These are phyloP conservation scores for Colletotrichum australisinense DNA, from an alignment of 2,329 filamentous ascomycete genomes.

Conservation along the genomic window DNA sequence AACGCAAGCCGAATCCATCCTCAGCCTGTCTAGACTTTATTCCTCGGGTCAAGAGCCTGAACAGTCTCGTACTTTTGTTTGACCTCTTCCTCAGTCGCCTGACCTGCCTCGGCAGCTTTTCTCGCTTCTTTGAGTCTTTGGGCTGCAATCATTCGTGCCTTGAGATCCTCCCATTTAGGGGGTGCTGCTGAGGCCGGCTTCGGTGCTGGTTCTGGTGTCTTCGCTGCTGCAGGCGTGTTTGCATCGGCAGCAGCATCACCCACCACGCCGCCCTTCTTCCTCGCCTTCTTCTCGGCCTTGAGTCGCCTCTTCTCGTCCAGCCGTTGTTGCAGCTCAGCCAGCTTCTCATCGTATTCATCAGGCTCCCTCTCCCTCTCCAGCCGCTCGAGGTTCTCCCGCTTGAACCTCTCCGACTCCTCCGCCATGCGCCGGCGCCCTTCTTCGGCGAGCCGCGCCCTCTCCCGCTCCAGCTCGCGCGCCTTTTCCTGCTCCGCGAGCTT, in stretches of 20 bases:
- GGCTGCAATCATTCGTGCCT: conserved; percentile 40
- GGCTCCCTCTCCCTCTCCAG: conserved; percentile 46
- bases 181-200: not conserved
- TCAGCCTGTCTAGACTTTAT: not conserved
- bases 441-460: conserved; percentile 50
- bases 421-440: conserved; percentile 47
- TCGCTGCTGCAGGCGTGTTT: not conserved
- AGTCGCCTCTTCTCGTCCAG: conserved; percentile 51
- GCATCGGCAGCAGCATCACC: not conserved
- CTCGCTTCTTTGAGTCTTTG: conserved; percentile 64
- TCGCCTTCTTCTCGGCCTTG: conserved; percentile 50
- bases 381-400: conserved; percentile 46
- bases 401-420: conserved; percentile 53
- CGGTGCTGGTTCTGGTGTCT: not conserved
- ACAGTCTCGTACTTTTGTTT: conserved; percentile 36
- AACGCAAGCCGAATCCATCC: not conserved
- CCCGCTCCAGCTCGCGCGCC: conserved; percentile 49
- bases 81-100: conserved; percentile 56
- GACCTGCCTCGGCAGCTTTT: conserved; percentile 60
- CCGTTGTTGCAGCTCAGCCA: conserved; percentile 36
- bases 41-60: conserved; percentile 6
- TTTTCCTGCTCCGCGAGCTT: conserved; percentile 59
- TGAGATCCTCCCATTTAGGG: conserved; percentile 36
- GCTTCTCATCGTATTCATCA: conserved; percentile 40
- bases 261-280: conserved; percentile 39